Conservation (phyloP, 2,329 filamentous ascomycete genomes). For the Apiospora phragmitis region DNA sequence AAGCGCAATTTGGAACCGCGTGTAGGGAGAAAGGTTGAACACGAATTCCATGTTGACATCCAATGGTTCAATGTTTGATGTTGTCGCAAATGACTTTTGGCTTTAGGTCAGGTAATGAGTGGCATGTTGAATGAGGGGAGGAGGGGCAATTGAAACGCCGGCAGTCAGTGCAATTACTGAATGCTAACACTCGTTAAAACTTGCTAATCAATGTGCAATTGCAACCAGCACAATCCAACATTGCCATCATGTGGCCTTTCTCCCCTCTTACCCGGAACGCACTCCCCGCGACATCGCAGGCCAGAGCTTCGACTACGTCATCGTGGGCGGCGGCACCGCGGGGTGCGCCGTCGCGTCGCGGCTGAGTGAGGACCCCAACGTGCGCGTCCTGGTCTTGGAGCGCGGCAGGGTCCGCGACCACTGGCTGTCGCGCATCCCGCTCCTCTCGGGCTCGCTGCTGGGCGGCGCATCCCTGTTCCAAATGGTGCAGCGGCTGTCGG, state of each 20-base stretch:
- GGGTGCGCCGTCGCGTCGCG: slow-evolving; percentile 15
- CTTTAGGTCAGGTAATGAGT: too few relatives aligned
- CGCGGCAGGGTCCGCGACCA: slow-evolving; percentile 13
- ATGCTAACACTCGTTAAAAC: background rate
- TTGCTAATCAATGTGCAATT: background rate
- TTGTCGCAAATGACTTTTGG: background rate
- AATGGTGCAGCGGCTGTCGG: slow-evolving; percentile 8
- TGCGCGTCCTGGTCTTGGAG: slow-evolving; percentile 15
- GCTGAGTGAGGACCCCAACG: slow-evolving; percentile 15
- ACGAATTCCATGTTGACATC: background rate
- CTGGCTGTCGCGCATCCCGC: slow-evolving; percentile 16
- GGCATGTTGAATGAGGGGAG: background rate
- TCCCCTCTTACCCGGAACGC: slow-evolving; percentile 12
- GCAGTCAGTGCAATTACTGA: background rate
- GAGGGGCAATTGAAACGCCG: background rate
- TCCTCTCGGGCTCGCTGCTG: slow-evolving; percentile 12
- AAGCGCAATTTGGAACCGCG: background rate
- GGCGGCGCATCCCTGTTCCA: slow-evolving; percentile 11
- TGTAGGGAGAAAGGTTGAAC: too few relatives aligned
- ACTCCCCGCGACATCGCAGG: slow-evolving; percentile 7
- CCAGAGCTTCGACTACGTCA: slow-evolving; percentile 18
- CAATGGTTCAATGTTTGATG: too few relatives aligned
- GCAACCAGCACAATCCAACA: background rate
- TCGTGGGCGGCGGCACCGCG: slow-evolving; percentile 17
- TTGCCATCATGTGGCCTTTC: slow-evolving; percentile 16